Base-by-base conservation (phyloP, 805 yeast genomes). In the Wickerhamomyces subpelliculosus region DNA sequence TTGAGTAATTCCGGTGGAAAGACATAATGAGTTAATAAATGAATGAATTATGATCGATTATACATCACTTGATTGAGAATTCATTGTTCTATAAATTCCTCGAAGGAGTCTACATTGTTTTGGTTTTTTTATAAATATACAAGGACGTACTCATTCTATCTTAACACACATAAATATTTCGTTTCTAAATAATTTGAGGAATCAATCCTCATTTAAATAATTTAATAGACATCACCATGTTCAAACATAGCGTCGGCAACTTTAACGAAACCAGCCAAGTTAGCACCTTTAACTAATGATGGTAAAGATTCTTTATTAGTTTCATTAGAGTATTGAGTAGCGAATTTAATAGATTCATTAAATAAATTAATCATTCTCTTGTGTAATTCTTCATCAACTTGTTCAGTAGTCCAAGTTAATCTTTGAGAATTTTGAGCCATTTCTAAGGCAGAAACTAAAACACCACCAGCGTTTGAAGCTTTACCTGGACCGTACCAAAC, bases 391-490 rank as follows among this genome's bases (percentile, higher is more conserved):
- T 66, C 63, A 67, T 90, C 97, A 55, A 90, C 97, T 71, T 86
- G 87, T 73, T 88, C 96, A 43, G 80, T 55, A 47, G 95, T 76
- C 97, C 97, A 93, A 51, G 70, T 67, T 51, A 80, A 78, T 75
- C 97, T 84, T 64, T 84, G 94, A 42, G 97, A 86, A 85, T 90
- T 93, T 75, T 90, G 98, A 49, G 97, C 97, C 98, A 90, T 93
- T 76, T 90, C 98, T 52, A 90, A 77, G 61, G 97, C 97, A 43
- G 96, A 87, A 42, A 89, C 97, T 42, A 96, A 95, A 55, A 90
- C 98, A 80, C 98, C 98, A 72, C 97, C 98, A 72, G 94, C 84
- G 80, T 90, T 90, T 59, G 97, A 90, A 54, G 97, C 97, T 79
- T 90, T 90, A 70, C 97, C 97, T 63, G 97, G 97, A 58, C 95